These are phyloP conservation scores for Entomortierella beljakovae DNA, from an alignment of 192 early-diverging fungal species.

Conservation along the genomic window DNA sequence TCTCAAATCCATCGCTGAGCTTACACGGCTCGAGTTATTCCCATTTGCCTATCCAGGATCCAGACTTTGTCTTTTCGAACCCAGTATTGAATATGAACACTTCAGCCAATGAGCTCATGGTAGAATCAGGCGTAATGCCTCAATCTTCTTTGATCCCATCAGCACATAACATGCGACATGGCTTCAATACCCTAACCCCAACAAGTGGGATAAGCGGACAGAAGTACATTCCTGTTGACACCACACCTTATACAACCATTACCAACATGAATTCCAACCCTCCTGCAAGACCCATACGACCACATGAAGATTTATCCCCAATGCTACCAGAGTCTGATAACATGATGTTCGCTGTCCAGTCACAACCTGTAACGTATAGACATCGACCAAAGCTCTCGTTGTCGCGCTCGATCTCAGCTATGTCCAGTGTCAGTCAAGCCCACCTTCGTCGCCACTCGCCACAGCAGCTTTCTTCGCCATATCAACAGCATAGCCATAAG, in stretches of 20 bases:
- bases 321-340: slow-evolving; percentile 1
- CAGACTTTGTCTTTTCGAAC: slow-evolving; percentile 19
- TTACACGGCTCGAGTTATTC: slow-evolving; percentile 32
- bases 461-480: neutral
- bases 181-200: neutral
- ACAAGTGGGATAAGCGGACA: neutral
- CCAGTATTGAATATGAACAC: neutral
- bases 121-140: neutral
- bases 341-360: neutral
- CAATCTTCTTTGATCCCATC: neutral
- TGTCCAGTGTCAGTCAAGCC: slow-evolving; percentile 20
- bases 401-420: slow-evolving; percentile 10
- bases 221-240: slow-evolving; percentile 12
- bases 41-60: slow-evolving; percentile 16
- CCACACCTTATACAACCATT: slow-evolving; percentile 10
- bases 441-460: neutral
- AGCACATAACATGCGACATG: slow-evolving; percentile 9
- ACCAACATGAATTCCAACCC: slow-evolving; percentile 6
- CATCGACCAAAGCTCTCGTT: slow-evolving; percentile 1
- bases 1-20: slow-evolving; percentile 21
- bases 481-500: neutral
- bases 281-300: slow-evolving; percentile 4
- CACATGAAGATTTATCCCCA: slow-evolving; percentile 6
- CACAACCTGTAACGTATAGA: neutral
- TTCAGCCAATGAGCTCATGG: slow-evolving; percentile 2